Evolutionary conservation across 139 green algal species (phyloP).

Genomic region (Asterochloris sp.): DNA sequence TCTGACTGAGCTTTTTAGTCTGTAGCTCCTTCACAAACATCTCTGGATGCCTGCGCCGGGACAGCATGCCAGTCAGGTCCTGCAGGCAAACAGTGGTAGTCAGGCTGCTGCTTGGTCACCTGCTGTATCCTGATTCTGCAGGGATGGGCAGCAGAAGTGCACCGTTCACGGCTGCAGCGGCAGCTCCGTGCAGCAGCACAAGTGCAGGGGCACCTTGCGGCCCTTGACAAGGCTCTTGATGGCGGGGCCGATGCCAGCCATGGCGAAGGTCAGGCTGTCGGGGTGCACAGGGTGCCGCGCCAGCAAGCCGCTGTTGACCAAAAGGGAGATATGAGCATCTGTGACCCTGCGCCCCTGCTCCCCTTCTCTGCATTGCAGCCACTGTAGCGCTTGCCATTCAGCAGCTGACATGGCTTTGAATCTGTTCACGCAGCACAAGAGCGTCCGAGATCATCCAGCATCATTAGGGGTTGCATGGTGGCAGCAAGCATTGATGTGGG

Average conservation of each 20-base stretch:
- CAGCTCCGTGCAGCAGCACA: not conserved
- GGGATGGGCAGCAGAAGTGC: not conserved
- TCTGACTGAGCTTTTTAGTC: conserved; percentile 31
- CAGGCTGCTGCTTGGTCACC: not conserved
- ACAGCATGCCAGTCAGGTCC: conserved; percentile 36
- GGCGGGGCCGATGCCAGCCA: conserved; percentile 32
- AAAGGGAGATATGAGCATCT: conserved; percentile 35
- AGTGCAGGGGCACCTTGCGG: conserved; percentile 9
- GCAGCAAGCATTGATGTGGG: no score
- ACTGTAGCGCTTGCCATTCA: not conserved
- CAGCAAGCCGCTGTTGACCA: conserved; percentile 36
- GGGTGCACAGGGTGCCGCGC: conserved; percentile 10
- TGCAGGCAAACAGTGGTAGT: not conserved
- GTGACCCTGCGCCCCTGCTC: conserved; percentile 17
- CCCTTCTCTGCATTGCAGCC: not conserved
- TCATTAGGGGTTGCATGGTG: no score
- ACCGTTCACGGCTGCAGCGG: not conserved
- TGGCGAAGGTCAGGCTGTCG: conserved; percentile 35
- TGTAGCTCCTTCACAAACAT: conserved; percentile 40
- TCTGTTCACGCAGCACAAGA: no score
- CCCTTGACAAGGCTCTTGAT: conserved; percentile 29
- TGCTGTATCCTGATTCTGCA: not conserved
- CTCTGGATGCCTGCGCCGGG: conserved; percentile 31
- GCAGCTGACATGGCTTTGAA: no score
- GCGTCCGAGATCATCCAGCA: no score